These are phyloP conservation scores for Ormosia emarginata DNA, from an alignment of 306 rosid genomes.

Conservation along the genomic window DNA sequence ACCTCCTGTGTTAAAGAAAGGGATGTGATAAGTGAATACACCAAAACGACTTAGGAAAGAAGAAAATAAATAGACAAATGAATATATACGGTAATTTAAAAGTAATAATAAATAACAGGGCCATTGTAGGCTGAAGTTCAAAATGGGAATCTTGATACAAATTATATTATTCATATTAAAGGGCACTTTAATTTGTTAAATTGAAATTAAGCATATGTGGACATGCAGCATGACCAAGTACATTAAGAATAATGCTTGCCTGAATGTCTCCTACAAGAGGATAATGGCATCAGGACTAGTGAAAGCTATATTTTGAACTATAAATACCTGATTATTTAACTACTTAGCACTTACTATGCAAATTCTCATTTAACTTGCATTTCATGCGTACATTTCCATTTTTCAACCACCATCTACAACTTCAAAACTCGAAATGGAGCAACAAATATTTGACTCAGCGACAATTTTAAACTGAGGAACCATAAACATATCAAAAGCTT, in stretches of 20 bases:
- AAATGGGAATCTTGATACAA: not conserved
- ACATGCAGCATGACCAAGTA: not conserved
- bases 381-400: not conserved
- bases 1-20: conserved; percentile 21
- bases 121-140: not conserved
- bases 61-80: not conserved
- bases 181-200: not conserved
- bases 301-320: not conserved
- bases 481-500: not conserved
- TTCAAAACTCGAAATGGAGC: not conserved
- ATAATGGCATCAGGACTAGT: not conserved
- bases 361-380: not conserved
- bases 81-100: not conserved
- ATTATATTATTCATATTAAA: not conserved
- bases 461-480: not conserved
- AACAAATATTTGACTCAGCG: not conserved
- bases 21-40: conserved; percentile 23
- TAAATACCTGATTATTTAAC: not conserved
- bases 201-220: not conserved
- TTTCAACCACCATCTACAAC: not conserved
- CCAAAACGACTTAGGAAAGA: not conserved
- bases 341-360: not conserved
- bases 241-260: not conserved
- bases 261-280: not conserved
- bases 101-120: not conserved